phyloP scores from a whole-genome alignment of 805 yeast genomes.

The Metschnikowia hibisci region DNA sequence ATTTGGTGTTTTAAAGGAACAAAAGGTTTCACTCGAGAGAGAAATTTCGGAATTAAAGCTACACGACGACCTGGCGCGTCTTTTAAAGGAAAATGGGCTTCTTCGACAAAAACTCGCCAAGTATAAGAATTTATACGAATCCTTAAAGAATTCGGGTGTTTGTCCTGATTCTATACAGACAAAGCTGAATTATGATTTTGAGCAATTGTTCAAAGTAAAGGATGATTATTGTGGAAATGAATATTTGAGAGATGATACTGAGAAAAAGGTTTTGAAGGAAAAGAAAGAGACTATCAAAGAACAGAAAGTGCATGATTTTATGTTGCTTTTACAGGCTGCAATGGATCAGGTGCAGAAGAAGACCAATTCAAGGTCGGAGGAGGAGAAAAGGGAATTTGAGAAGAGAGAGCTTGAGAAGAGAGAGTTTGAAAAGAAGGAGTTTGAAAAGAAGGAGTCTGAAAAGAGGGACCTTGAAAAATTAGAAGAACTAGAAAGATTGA shows the following conservation, averaged over 20 bases:
- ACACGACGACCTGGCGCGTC: conserved; percentile 14
- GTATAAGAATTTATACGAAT: conserved; percentile 31
- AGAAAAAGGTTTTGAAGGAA: background rate
- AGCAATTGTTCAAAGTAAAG: too few species aligned
- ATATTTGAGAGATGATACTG: background rate
- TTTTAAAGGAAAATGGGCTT: conserved; percentile 27
- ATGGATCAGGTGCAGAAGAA: background rate
- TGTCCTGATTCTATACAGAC: too few species aligned
- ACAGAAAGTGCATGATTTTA: background rate
- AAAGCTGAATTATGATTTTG: too few species aligned
- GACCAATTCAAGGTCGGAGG: too few species aligned
- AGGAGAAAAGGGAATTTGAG: too few species aligned
- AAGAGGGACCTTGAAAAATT: too few species aligned
- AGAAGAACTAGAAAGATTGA: too few species aligned
- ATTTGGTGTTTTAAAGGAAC: conserved; percentile 2
- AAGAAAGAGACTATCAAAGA: background rate
- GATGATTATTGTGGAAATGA: too few species aligned
- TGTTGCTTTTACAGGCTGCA: background rate
- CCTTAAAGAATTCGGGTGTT: background rate
- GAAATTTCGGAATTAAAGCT: conserved; percentile 5
- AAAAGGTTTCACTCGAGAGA: conserved; percentile 5
- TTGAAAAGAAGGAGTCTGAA: too few species aligned
- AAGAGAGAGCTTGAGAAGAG: too few species aligned
- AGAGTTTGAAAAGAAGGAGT: too few species aligned
- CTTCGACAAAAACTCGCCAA: conserved; percentile 32